Conservation (phyloP, 2,329 filamentous ascomycete species). For the Tolypocladium guangdongense region DNA sequence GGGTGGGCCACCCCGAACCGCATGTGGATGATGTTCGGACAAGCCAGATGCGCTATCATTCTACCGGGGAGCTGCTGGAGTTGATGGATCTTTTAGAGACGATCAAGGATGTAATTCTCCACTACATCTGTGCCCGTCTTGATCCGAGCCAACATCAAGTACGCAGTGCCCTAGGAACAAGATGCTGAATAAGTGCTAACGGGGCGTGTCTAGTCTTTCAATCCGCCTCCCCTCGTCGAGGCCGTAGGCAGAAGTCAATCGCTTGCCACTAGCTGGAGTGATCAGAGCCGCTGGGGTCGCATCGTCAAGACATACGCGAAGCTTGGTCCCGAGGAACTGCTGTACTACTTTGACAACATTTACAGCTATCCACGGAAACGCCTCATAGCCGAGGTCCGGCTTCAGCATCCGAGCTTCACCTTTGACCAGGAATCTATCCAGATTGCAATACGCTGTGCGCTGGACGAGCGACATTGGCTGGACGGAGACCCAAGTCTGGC, state of each 20-base stretch:
- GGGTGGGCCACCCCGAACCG: constrained; percentile 25
- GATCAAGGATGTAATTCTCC: constrained; percentile 31
- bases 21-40: constrained; percentile 28
- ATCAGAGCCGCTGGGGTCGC: constrained; percentile 25
- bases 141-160: constrained; percentile 25
- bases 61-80: constrained; percentile 33
- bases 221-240: constrained; percentile 12
- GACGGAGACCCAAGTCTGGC: constrained; percentile 19
- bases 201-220: constrained; percentile 6
- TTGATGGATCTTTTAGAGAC: constrained; percentile 33
- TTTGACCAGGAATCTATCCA: constrained; percentile 35
- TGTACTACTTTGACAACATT: constrained; percentile 35
- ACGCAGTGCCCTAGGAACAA: constrained; percentile 6
- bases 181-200: constrained; percentile 2
- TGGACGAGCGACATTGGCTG: constrained; percentile 26
- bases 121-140: constrained; percentile 35
- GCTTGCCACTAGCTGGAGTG: constrained; percentile 22
- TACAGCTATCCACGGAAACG: constrained; percentile 33
- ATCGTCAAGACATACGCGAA: constrained; percentile 37
- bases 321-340: constrained; percentile 37
- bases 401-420: constrained; percentile 29
- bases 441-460: constrained; percentile 23
- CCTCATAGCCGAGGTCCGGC: constrained; percentile 30
- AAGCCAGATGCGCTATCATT: constrained; percentile 31
- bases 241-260: constrained; percentile 17